Percentiles rank a stretch among this genome's conserved stretches.
phyloP scores from a whole-genome alignment of 495 filamentous ascomycete species.

The Aspergillus cristatus region DNA sequence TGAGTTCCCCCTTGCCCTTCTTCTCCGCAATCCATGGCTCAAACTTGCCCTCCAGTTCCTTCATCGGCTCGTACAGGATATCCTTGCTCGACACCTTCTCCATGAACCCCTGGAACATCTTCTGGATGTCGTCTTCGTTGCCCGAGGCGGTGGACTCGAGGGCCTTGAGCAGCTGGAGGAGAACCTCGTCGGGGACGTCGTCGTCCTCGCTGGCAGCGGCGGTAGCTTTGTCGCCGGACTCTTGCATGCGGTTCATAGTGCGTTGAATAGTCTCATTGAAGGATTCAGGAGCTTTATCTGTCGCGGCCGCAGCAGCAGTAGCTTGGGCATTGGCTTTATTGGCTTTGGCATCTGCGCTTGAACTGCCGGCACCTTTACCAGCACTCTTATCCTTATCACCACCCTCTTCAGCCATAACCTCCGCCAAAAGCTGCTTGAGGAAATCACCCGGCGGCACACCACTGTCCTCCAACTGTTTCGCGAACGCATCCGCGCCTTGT shows the following conservation, averaged over 20 bases:
- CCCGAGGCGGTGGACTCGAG: conserved; percentile 52
- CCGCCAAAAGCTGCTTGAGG: conserved; percentile 70
- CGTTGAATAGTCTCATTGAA: conserved; percentile 87
- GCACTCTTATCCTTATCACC: conserved; percentile 14
- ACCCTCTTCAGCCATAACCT: conserved; percentile 70
- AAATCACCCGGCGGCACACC: conserved; percentile 67
- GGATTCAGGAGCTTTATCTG: conserved; percentile 30
- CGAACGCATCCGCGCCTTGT: conserved; percentile 46
- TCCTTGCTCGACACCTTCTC: conserved; percentile 97
- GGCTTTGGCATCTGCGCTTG: conserved; percentile 2
- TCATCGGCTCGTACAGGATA: conserved; percentile 97
- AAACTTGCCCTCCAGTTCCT: conserved; percentile 87
- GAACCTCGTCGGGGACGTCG: conserved; percentile 64
- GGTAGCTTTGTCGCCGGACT: conserved; percentile 70
- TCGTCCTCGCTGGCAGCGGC: conserved; percentile 63
- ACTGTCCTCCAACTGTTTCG: conserved; percentile 69
- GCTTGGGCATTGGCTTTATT: conserved; percentile 1
- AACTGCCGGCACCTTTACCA: conserved; percentile 18
- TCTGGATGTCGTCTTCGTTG: conserved; percentile 78
- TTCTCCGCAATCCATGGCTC: conserved; percentile 81
- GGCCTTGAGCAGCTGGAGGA: conserved; percentile 78
- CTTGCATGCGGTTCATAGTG: conserved; percentile 92
- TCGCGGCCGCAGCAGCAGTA: conserved; percentile 6
- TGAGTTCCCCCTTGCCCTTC: conserved; percentile 45
- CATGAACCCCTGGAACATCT: conserved; percentile 96